phyloP scores from a whole-genome alignment of 164 flowering plant species.

The Kalanchoe fedtschenkoi region DNA sequence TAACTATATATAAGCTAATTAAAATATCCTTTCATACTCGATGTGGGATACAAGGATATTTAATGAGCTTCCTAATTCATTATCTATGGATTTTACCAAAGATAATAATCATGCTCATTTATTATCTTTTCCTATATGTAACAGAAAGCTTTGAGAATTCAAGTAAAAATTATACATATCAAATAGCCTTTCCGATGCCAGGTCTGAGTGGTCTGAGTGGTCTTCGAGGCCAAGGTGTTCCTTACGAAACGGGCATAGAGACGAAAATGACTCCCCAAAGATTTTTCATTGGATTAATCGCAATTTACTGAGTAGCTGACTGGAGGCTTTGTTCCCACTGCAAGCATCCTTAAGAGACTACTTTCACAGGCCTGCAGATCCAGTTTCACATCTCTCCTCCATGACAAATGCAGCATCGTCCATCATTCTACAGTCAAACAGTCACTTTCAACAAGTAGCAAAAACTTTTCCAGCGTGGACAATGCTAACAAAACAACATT shows the following conservation, averaged over 20 bases:
- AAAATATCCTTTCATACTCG: no score
- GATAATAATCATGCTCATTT: no score
- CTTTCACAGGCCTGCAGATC: slow-evolving; percentile 40
- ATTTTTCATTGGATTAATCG: background rate
- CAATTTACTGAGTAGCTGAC: slow-evolving; percentile 13
- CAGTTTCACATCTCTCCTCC: slow-evolving; percentile 48
- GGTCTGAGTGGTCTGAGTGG: background rate
- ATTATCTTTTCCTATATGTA: no score
- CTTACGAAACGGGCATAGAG: background rate
- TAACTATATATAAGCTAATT: no score
- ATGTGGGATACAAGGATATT: no score
- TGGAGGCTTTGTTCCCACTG: slow-evolving; percentile 12
- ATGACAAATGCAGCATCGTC: slow-evolving; percentile 59
- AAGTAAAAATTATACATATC: background rate
- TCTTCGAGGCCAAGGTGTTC: background rate
- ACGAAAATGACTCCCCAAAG: no score
- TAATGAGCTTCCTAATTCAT: no score
- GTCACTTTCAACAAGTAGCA: slow-evolving; percentile 39
- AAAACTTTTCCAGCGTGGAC: slow-evolving; percentile 51
- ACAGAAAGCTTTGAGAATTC: background rate
- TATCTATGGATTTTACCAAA: no score
- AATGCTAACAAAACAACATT: slow-evolving; percentile 57
- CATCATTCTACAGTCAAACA: slow-evolving; percentile 35
- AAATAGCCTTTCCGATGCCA: background rate
- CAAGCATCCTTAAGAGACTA: slow-evolving; percentile 28